Evolutionary conservation across 2,329 filamentous ascomycete species (phyloP).

Genomic region (Blastomyces parvus): DNA sequence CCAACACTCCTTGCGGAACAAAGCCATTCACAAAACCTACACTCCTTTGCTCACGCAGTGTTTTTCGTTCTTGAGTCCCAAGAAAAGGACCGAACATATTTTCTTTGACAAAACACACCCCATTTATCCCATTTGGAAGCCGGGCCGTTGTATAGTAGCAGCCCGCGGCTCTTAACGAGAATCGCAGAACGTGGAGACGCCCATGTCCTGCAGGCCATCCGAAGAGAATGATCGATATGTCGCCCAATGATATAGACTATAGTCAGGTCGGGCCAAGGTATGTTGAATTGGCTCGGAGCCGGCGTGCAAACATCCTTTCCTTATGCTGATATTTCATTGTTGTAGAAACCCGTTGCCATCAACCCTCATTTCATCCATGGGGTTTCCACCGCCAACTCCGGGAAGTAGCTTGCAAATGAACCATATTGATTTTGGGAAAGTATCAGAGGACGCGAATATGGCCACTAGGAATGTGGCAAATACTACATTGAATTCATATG

Average conservation of each 20-base stretch:
- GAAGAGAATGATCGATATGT: neutral
- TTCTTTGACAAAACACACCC: neutral
- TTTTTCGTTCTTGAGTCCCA: neutral
- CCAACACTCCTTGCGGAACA: neutral
- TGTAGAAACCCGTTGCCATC: constrained; percentile 5
- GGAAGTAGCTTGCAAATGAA: neutral
- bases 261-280: constrained; percentile 1
- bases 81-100: neutral
- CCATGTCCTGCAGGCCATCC: neutral
- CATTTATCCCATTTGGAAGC: neutral
- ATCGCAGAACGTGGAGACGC: neutral
- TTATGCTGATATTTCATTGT: constrained; percentile 1
- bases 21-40: neutral
- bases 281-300: neutral
- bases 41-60: neutral
- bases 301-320: neutral
- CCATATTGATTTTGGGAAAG: neutral
- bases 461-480: neutral
- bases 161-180: neutral
- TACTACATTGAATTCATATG: neutral
- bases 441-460: neutral
- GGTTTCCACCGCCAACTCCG: neutral
- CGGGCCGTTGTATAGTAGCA: neutral
- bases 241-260: constrained; percentile 1
- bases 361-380: constrained; percentile 2